Evolutionary conservation across 345 rosid genomes (phyloP), one percentile per base, ranked within the genome.

Genomic region (Cardamine resedifolia): DNA sequence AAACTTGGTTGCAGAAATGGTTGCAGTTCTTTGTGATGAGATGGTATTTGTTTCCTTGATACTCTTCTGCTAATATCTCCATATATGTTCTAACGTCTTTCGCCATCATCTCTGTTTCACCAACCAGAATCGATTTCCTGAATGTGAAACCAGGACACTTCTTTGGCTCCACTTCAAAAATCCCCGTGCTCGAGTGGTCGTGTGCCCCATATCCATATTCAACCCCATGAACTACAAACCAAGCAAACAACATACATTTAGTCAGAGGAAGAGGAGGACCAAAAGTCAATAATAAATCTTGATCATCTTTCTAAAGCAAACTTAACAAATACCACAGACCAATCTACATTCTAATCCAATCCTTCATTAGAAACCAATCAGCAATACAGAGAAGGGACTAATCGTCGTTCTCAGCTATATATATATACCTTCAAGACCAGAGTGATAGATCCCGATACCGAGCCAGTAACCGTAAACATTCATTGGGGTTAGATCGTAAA

Each of bases 191-290:
- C 1, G 88, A 26, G 19, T 83, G 83, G 18, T 91, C 97, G 43
- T 95, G 98, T 16, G 98, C 99, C 61, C 99, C 98, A 78, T 87
- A 95, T 27, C 91, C 98, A 67, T 90, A 95, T 65, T 95, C 99
- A 41, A 88, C 86, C 4, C 88, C 89, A 66, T 91, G 96, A 78
- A 95, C 99, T 88, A 63, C 60, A 71, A 71, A 39, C 26, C 10
- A 50, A 71, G 15, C 41, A 38, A 51, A 61, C n/a, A 34, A 19
- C 51, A 47, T 18, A 9, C 64, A 68, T 20, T 33, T 20, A 30
- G 62, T 45, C 56, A n/a, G n/a, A n/a, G n/a, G 20, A 16, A 30
- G 24, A 21, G 15, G 70, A 65, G 16, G 44, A 64, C 7, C 57
- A 64, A 50, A 50, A 34, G 58, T 57, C 41, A 31, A 10, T 3